Conservation (phyloP, 345 rosid species). For the Hibiscus tridactylites region DNA sequence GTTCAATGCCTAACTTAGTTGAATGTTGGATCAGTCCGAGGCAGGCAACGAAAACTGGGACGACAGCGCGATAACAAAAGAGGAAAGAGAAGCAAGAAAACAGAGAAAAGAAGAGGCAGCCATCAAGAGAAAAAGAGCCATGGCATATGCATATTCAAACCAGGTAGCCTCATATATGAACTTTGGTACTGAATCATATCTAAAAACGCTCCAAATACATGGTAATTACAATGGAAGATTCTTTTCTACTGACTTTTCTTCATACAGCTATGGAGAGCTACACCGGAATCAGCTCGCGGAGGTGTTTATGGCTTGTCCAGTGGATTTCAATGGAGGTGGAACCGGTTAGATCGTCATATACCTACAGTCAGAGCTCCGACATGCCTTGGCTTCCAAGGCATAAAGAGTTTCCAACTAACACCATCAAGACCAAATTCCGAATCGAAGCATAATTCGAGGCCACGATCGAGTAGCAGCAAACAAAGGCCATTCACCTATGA, state of each 20-base stretch:
- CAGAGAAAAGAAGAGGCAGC: conserved; percentile 72
- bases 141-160: conserved; percentile 80
- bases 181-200: too few species aligned
- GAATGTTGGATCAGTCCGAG: conserved; percentile 44
- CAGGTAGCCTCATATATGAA: conserved; percentile 40
- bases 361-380: conserved; percentile 37
- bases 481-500: conserved; percentile 34
- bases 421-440: conserved; percentile 43
- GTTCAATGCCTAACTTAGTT: neutral
- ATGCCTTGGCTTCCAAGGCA: conserved; percentile 16
- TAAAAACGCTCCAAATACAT: too few species aligned
- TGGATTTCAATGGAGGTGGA: conserved; percentile 93
- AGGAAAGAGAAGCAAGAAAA: conserved; percentile 59
- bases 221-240: too few species aligned
- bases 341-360: conserved; percentile 64
- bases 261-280: conserved; percentile 50
- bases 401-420: conserved; percentile 39
- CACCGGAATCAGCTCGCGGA: conserved; percentile 20
- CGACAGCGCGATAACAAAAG: conserved; percentile 69
- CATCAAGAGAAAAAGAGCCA: conserved; percentile 80
- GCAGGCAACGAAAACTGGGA: conserved; percentile 73
- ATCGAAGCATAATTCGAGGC: conserved; percentile 45
- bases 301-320: conserved; percentile 36
- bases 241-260: neutral
- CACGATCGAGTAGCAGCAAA: conserved; percentile 37